A percentile compares a stretch with the other conserved stretches of the same genome.
These are phyloP conservation scores for Castanospermum australe DNA, from an alignment of 306 rosid species.

Conservation along the genomic window DNA sequence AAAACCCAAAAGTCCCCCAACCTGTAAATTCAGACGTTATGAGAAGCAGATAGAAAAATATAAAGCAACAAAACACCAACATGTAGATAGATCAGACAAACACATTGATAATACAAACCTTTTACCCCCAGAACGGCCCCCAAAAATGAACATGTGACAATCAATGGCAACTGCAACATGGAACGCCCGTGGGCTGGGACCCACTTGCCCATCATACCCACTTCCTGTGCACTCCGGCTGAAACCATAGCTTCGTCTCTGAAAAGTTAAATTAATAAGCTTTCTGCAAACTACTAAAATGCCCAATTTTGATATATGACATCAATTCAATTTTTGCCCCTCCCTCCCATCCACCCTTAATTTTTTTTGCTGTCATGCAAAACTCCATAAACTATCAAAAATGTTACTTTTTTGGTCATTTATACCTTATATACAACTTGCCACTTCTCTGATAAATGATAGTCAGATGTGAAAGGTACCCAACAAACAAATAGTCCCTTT, in stretches of 20 bases:
- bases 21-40: conserved; percentile 51
- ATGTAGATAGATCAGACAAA: neutral
- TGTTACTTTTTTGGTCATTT: neutral
- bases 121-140: conserved; percentile 83
- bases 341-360: neutral
- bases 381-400: too few relatives aligned
- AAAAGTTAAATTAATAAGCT: conserved; percentile 7
- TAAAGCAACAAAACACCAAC: neutral
- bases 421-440: too few relatives aligned
- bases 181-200: conserved; percentile 90
- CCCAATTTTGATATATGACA: neutral
- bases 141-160: conserved; percentile 96
- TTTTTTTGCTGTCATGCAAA: neutral
- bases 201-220: conserved; percentile 77
- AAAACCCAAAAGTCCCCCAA: conserved; percentile 99
- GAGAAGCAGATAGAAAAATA: neutral
- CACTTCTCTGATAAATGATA: neutral
- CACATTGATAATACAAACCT: conserved; percentile 45
- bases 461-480: neutral
- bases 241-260: conserved; percentile 83
- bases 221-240: conserved; percentile 92
- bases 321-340: neutral
- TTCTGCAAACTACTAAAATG: neutral
- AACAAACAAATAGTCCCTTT: neutral
- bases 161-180: conserved; percentile 89